Evolutionary conservation across 768 basidiomycete species (phyloP).

Genomic region (Suillus luteus): DNA sequence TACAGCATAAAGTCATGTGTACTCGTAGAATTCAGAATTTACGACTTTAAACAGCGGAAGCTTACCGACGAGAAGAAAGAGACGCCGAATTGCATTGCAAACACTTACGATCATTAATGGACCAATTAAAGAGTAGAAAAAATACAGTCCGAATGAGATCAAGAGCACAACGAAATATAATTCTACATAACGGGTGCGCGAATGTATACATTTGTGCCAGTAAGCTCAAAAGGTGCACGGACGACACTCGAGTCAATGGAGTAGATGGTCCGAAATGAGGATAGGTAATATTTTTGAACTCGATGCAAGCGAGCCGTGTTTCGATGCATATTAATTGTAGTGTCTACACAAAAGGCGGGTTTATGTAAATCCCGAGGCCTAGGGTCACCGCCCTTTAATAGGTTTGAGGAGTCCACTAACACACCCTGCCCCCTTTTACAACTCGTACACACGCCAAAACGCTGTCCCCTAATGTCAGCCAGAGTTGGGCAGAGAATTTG

Average conservation of each 20-base stretch:
- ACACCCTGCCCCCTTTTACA: too few species aligned
- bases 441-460: too few species aligned
- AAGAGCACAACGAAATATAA: conserved; percentile 81
- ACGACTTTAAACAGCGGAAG: neutral
- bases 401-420: too few species aligned
- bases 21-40: neutral
- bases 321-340: neutral
- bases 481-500: too few species aligned
- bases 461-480: too few species aligned
- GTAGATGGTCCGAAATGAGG: conserved; percentile 52
- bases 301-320: conserved; percentile 65
- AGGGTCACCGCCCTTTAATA: too few species aligned
- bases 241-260: conserved; percentile 55
- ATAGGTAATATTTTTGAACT: conserved; percentile 33
- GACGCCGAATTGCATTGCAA: neutral
- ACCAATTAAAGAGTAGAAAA: too few species aligned
- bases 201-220: neutral
- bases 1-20: neutral
- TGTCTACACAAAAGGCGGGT: neutral
- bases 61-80: neutral
- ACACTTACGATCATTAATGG: too few species aligned
- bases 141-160: conserved; percentile 77
- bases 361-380: too few species aligned
- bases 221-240: conserved; percentile 27
- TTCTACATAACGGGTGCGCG: neutral